A percentile compares a stretch with the other conserved stretches of the same genome.
phyloP scores from a whole-genome alignment of 202 grass and related monocot species.

The Brachypodium distachyon region DNA sequence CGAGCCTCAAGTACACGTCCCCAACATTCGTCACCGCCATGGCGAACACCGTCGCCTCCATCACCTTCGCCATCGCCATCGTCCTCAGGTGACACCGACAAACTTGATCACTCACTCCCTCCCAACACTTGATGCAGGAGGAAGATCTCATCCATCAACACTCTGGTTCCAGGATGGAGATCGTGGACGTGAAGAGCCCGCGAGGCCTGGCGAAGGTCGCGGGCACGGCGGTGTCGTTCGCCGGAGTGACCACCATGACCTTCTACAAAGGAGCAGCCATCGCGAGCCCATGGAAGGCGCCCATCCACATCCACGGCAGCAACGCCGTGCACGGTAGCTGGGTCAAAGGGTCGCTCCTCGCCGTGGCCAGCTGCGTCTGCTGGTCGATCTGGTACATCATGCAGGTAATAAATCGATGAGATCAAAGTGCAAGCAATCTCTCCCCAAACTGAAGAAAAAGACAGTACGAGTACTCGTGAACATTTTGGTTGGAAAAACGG shows the following conservation, averaged over 20 bases:
- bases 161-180: conserved; percentile 50
- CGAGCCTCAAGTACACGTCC: conserved; percentile 86
- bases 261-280: conserved; percentile 69
- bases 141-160: not conserved
- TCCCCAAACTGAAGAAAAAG: too few species aligned
- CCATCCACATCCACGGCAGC: conserved; percentile 39
- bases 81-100: conserved; percentile 38
- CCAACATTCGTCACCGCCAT: conserved; percentile 68
- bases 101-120: too few species aligned
- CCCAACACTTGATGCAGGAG: not conserved
- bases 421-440: not conserved
- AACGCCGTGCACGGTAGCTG: conserved; percentile 34
- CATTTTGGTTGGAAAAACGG: not conserved
- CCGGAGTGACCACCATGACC: conserved; percentile 85
- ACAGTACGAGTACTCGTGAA: too few species aligned
- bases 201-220: conserved; percentile 60
- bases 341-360: conserved; percentile 63
- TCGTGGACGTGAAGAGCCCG: conserved; percentile 46
- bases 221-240: conserved; percentile 59
- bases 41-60: conserved; percentile 63
- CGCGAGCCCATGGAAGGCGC: conserved; percentile 39
- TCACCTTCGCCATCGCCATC: conserved; percentile 84
- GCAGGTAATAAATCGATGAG: too few species aligned
- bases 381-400: conserved; percentile 82
- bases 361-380: conserved; percentile 65